Conservation (phyloP, 345 rosid genomes). For the Arabis hirsuta region DNA sequence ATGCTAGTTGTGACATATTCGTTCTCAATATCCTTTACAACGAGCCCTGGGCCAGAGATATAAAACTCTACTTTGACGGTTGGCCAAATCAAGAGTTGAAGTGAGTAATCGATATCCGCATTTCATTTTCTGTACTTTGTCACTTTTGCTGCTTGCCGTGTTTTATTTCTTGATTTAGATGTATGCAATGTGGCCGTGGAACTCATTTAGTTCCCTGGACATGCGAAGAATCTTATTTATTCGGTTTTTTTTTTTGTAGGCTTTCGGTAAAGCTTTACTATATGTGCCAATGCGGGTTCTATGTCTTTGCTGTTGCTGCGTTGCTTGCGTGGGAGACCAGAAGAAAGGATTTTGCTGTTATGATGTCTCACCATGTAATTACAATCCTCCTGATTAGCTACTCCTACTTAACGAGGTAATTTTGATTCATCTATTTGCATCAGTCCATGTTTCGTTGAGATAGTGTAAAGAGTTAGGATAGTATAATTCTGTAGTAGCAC, state of each 20-base stretch:
- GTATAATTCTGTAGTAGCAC: conserved; percentile 3
- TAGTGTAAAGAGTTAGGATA: background rate
- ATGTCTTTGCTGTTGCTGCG: conserved; percentile 79
- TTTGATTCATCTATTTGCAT: background rate
- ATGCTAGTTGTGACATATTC: conserved; percentile 64
- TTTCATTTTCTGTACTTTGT: background rate
- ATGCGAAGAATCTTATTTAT: conserved; percentile 6
- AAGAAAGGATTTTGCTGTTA: conserved; percentile 93
- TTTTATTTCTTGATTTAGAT: background rate
- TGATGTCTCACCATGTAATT: conserved; percentile 99
- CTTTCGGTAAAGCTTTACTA: conserved; percentile 67
- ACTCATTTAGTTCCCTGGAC: background rate
- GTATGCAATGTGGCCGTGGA: background rate
- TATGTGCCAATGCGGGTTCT: conserved; percentile 97
- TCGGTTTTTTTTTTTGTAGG: conserved; percentile 50
- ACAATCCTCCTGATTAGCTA: conserved; percentile 75
- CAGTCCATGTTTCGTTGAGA: conserved; percentile 2
- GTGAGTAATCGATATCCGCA: conserved; percentile 51
- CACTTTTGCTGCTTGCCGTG: background rate
- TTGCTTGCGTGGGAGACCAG: conserved; percentile 93
- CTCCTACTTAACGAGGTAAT: conserved; percentile 82
- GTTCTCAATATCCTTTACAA: conserved; percentile 56
- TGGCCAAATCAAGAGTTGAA: conserved; percentile 93
- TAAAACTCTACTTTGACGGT: conserved; percentile 61
- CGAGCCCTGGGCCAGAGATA: conserved; percentile 81